phyloP scores from a whole-genome alignment of 495 filamentous ascomycete genomes.

The Penicillium steckii region DNA sequence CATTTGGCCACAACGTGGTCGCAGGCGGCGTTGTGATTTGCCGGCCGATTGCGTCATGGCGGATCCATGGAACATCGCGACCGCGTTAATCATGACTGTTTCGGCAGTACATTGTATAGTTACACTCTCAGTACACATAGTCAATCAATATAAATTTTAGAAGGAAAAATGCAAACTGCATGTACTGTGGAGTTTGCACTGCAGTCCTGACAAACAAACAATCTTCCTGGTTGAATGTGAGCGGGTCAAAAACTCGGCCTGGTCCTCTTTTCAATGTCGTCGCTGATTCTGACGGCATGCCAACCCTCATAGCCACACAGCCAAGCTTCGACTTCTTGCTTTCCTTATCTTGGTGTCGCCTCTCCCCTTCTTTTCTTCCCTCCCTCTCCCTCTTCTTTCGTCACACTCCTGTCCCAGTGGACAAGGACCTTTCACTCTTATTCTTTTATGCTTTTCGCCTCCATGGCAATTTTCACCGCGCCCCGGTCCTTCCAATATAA shows the following conservation, averaged over 20 bases:
- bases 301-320: slow-evolving; percentile 1
- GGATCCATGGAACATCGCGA: not conserved
- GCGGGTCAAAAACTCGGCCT: not conserved
- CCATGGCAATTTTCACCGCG: slow-evolving; percentile 53
- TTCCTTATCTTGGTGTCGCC: not conserved
- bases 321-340: not conserved
- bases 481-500: slow-evolving; percentile 66
- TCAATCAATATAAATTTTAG: no score
- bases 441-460: slow-evolving; percentile 11
- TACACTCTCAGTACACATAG: no score
- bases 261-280: not conserved
- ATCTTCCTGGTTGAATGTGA: not conserved
- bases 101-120: not conserved
- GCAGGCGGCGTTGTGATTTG: not conserved
- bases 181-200: no score
- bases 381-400: no score
- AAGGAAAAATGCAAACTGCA: no score
- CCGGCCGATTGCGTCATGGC: slow-evolving; percentile 7
- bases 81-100: not conserved
- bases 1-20: not conserved
- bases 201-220: not conserved
- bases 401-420: slow-evolving; percentile 1
- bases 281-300: slow-evolving; percentile 1
- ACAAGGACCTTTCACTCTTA: not conserved
- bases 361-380: not conserved